These are phyloP conservation scores for Limtongozyma cylindracea DNA, from an alignment of 805 yeast genomes.

Conservation along the genomic window DNA sequence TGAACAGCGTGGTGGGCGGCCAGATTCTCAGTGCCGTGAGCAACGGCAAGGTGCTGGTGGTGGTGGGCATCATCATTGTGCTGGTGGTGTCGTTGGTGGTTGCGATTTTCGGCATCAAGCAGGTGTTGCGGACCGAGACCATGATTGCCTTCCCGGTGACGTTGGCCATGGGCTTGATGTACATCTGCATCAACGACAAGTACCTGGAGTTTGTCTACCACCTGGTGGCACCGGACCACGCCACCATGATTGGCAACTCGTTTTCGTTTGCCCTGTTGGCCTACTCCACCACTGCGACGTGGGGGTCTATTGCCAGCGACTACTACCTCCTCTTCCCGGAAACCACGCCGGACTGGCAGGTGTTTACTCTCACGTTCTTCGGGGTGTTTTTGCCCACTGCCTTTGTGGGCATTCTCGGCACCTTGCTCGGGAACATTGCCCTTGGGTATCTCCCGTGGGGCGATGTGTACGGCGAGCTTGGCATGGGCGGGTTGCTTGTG, in stretches of 20 bases:
- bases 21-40: conserved; percentile 49
- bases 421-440: conserved; percentile 46
- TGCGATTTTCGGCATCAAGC: conserved; percentile 58
- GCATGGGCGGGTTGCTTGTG: conserved; percentile 55
- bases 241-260: conserved; percentile 6
- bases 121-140: conserved; percentile 42
- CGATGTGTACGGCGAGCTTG: conserved; percentile 24
- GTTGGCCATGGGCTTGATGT: conserved; percentile 39
- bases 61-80: conserved; percentile 53
- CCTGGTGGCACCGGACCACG: too few relatives aligned
- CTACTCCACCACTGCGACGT: conserved; percentile 63
- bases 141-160: conserved; percentile 44
- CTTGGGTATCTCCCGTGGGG: conserved; percentile 28
- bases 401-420: conserved; percentile 53
- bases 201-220: too few relatives aligned
- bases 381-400: conserved; percentile 49
- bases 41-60: conserved; percentile 36
- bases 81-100: conserved; percentile 36
- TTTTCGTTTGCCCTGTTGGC: conserved; percentile 42
- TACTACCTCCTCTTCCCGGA: conserved; percentile 69
- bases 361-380: conserved; percentile 35
- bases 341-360: conserved; percentile 23
- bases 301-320: conserved; percentile 78
- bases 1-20: conserved; percentile 77
- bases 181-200: conserved; percentile 28